Evolutionary conservation across 2,329 filamentous ascomycete species (phyloP).

Genomic region (Fonsecaea nubica): DNA sequence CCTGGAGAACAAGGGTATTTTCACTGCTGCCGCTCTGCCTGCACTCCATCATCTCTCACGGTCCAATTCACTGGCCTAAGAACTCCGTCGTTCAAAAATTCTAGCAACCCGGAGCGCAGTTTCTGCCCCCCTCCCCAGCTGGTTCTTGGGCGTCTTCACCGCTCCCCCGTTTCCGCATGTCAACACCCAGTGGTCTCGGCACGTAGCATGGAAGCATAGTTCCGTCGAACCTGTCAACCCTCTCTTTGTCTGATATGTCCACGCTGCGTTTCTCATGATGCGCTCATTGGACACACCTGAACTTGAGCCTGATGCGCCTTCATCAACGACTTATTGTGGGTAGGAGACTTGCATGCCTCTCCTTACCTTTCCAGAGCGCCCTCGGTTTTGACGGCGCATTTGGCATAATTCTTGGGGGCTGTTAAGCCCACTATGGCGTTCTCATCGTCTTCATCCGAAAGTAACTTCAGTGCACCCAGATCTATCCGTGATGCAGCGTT

Average conservation of each 20-base stretch:
- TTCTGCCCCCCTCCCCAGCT: background rate
- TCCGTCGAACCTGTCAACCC: slow-evolving; percentile 11
- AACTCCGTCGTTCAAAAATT: background rate
- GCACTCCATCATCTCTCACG: background rate
- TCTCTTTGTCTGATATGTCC: slow-evolving; percentile 11
- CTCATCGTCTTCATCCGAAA: slow-evolving; percentile 40
- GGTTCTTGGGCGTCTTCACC: slow-evolving; percentile 15
- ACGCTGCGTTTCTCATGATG: slow-evolving; percentile 24
- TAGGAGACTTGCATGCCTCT: slow-evolving; percentile 18
- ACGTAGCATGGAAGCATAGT: slow-evolving; percentile 18
- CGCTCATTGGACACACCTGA: slow-evolving; percentile 11
- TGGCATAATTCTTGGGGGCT: background rate
- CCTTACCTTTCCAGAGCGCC: background rate
- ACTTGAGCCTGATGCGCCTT: slow-evolving; percentile 11
- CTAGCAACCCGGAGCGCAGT: background rate
- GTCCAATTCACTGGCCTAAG: background rate
- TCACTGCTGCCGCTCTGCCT: background rate
- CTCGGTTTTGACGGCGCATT: slow-evolving; percentile 4
- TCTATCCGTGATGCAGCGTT: slow-evolving; percentile 31
- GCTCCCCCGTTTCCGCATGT: slow-evolving; percentile 12
- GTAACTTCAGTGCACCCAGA: slow-evolving; percentile 28
- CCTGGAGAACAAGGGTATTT: background rate
- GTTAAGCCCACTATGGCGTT: slow-evolving; percentile 30
- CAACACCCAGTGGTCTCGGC: slow-evolving; percentile 15
- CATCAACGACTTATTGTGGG: slow-evolving; percentile 8